phyloP scores from a whole-genome alignment of 2,329 filamentous ascomycete genomes.

The Neurospora sp. region DNA sequence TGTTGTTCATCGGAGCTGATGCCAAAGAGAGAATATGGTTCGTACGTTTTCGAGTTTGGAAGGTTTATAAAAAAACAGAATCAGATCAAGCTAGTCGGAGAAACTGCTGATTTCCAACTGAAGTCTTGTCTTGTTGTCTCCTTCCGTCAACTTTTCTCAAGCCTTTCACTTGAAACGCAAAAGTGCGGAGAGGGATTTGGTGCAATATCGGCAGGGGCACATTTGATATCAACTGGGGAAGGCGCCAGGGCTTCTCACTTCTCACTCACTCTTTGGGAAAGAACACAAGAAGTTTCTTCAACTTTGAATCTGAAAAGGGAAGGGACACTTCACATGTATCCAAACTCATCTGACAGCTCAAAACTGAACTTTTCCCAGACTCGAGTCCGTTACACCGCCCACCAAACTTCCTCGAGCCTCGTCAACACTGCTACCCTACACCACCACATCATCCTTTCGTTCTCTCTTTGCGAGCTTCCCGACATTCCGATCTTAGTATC shows the following conservation, averaged over 20 bases:
- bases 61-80: not conserved
- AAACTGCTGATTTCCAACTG: not conserved
- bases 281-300: not conserved
- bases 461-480: not conserved
- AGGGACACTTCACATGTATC: not conserved
- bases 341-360: not conserved
- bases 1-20: not conserved
- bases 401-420: not conserved
- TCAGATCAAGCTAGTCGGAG: not conserved
- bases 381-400: not conserved
- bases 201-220: not conserved
- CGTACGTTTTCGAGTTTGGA: not conserved
- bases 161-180: not conserved
- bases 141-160: not conserved
- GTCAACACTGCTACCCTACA: not conserved
- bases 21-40: not conserved
- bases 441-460: not conserved
- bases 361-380: not conserved
- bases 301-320: not conserved
- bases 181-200: not conserved
- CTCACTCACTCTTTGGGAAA: not conserved
- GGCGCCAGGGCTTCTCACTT: not conserved
- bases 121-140: not conserved
- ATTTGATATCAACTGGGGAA: not conserved
- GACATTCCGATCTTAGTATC: not conserved